Evolutionary conservation across 2,329 filamentous ascomycete genomes (phyloP), one percentile per base, ranked within the genome.

Genomic region (Mycosphaerella sp.): DNA sequence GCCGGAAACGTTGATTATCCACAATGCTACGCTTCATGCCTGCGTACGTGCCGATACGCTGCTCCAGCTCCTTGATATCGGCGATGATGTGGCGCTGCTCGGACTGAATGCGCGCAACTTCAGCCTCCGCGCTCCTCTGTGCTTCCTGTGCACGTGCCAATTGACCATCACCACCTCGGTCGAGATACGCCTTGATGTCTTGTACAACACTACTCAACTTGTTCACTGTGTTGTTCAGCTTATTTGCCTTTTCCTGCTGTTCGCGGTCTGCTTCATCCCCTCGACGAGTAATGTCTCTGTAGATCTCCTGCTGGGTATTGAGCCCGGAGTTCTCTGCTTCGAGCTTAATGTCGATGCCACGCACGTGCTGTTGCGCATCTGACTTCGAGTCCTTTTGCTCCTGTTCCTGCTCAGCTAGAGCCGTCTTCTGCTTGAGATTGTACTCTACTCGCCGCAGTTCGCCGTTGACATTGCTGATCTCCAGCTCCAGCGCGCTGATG

Each of bases 1-100:
- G 85, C 54, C 93, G 87, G 69, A 90, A 95, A 58, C 84, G 84
- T 48, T 97, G 75, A 64, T 98, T 98, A 68, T 97, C 90, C 21
- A 78, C 78, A 62, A 98, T 95, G 59, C 88, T 90, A 64, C 88
- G 86, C 73, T 90, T 92, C 53, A 85, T 91, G 55, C 85, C 83
- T 59, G 91, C 87, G 53, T 88, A 87, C 65, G 90, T 89, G 63
- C 84, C 82, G 48, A 91, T 80, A 49, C 89, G 85, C 46, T 87
- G 81, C 60, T 86, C 86, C 48, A 95, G 79, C 62, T 84, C 84
- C 70, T 95, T 93, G 57, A 88, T 83, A 52, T 86, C 80, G 23
- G 80, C 76, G 2, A 84, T 85, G 49, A 93, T 74, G 44, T 82
- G 75, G 10, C 74, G 74, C 65, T 88, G 83, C 59, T 93, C 86